These are phyloP conservation scores for Tetraselmis striata DNA, from an alignment of 139 green algal species.

Conservation along the genomic window DNA sequence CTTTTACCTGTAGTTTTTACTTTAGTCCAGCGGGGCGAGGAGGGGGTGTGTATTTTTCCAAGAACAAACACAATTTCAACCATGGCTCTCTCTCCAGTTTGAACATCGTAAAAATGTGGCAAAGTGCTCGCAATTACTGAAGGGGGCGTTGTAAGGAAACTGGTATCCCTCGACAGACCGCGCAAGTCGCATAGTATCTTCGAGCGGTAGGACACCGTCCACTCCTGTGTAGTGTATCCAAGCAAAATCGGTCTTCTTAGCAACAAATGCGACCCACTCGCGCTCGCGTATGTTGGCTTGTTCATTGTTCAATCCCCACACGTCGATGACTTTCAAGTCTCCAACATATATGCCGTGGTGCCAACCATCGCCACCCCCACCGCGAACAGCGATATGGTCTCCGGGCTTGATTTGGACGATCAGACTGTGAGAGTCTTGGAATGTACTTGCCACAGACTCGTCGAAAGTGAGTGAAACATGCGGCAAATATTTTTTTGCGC, in stretches of 20 bases:
- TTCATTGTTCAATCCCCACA: not conserved
- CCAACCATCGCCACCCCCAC: not conserved
- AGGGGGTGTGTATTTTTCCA: not conserved
- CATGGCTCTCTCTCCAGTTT: not conserved
- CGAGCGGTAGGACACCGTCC: not conserved
- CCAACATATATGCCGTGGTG: not conserved
- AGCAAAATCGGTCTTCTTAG: not conserved
- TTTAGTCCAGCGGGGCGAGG: not conserved
- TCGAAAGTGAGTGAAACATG: no score
- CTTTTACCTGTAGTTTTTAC: no score
- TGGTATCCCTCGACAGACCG: not conserved
- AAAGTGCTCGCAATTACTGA: not conserved
- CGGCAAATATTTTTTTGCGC: no score
- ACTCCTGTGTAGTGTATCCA: not conserved
- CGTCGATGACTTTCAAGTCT: not conserved
- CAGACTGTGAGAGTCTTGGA: not conserved
- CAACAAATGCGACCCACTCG: not conserved
- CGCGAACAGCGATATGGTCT: not conserved
- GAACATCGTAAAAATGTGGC: not conserved
- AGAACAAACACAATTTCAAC: not conserved
- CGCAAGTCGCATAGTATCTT: not conserved
- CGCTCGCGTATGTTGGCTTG: no score
- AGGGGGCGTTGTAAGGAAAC: no score
- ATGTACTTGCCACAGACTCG: no score
- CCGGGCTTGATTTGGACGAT: not conserved